Conservation (phyloP, 345 rosid species). For the Excoecaria cochinchinensis region DNA sequence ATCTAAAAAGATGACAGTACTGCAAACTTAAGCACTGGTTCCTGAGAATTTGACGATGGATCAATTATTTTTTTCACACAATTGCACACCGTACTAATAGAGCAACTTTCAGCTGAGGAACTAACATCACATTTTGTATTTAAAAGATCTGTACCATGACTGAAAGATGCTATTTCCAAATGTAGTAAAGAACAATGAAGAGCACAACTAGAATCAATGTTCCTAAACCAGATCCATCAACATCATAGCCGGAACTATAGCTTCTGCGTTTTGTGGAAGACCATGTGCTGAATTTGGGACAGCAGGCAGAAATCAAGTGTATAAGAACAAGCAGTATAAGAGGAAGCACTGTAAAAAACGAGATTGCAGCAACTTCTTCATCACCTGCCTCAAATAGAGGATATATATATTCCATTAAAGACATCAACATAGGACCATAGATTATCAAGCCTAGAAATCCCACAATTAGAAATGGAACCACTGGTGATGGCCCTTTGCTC, state of each 20-base stretch:
- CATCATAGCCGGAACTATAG: conserved; percentile 17
- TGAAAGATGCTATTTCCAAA: background rate
- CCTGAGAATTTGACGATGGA: background rate
- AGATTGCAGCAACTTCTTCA: background rate
- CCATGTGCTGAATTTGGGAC: conserved; percentile 6
- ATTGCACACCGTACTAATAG: background rate
- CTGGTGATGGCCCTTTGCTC: conserved; percentile 48
- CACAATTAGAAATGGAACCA: conserved; percentile 43
- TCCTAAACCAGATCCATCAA: conserved; percentile 40
- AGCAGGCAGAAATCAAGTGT: conserved; percentile 19
- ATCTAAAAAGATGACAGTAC: background rate
- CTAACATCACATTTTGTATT: background rate
- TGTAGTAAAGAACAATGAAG: conserved; percentile 31
- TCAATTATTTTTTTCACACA: background rate
- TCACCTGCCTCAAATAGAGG: conserved; percentile 21
- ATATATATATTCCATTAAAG: conserved; percentile 15
- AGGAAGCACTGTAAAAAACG: conserved; percentile 16
- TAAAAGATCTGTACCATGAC: background rate
- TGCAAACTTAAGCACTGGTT: background rate
- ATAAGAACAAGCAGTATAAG: conserved; percentile 25
- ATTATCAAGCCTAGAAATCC: conserved; percentile 39
- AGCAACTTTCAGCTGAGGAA: background rate
- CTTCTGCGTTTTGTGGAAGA: background rate
- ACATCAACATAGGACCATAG: conserved; percentile 24
- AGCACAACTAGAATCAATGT: conserved; percentile 37